Percentiles rank a stretch among this genome's conserved stretches.
Conservation (phyloP, 2,329 filamentous ascomycete species). For the Fusarium domesticum region DNA sequence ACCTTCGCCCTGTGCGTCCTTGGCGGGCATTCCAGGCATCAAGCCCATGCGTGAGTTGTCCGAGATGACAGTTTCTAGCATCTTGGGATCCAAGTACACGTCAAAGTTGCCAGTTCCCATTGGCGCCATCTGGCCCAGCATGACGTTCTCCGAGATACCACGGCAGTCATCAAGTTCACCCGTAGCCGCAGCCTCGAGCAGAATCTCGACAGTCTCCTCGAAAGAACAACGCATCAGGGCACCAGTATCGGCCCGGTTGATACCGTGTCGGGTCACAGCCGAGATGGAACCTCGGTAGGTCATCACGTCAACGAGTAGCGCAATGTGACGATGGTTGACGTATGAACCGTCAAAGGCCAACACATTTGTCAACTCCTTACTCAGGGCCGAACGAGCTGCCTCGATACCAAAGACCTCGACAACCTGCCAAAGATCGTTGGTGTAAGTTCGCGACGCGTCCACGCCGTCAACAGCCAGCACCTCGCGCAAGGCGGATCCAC, state of each 20-base stretch:
- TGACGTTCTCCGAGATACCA: slow-evolving; percentile 97
- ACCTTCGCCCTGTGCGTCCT: slow-evolving; percentile 72
- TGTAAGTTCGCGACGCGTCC: slow-evolving; percentile 80
- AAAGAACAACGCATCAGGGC: slow-evolving; percentile 99
- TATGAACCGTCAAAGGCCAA: slow-evolving; percentile 98
- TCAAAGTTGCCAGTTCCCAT: slow-evolving; percentile 97
- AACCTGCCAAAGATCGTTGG: slow-evolving; percentile 93
- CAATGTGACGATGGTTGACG: slow-evolving; percentile 97
- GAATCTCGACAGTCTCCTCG: slow-evolving; percentile 97
- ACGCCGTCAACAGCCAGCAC: slow-evolving; percentile 87
- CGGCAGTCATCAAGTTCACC: slow-evolving; percentile 97
- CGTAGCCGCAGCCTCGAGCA: slow-evolving; percentile 89
- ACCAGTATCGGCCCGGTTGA: slow-evolving; percentile 96
- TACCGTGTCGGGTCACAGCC: slow-evolving; percentile 95
- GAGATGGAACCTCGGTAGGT: slow-evolving; percentile 91
- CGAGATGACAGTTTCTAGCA: slow-evolving; percentile 92
- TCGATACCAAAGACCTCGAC: slow-evolving; percentile 96
- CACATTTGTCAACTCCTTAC: slow-evolving; percentile 86
- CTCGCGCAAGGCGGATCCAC: slow-evolving; percentile 79
- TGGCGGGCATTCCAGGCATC: slow-evolving; percentile 74
- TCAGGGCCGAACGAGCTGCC: slow-evolving; percentile 80
- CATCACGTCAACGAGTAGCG: slow-evolving; percentile 95
- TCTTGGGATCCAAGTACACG: slow-evolving; percentile 86
- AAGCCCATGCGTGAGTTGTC: slow-evolving; percentile 85
- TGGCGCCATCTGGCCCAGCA: slow-evolving; percentile 94